Conservation (phyloP, 2,329 filamentous ascomycete species). For the Epichloe sp. region DNA sequence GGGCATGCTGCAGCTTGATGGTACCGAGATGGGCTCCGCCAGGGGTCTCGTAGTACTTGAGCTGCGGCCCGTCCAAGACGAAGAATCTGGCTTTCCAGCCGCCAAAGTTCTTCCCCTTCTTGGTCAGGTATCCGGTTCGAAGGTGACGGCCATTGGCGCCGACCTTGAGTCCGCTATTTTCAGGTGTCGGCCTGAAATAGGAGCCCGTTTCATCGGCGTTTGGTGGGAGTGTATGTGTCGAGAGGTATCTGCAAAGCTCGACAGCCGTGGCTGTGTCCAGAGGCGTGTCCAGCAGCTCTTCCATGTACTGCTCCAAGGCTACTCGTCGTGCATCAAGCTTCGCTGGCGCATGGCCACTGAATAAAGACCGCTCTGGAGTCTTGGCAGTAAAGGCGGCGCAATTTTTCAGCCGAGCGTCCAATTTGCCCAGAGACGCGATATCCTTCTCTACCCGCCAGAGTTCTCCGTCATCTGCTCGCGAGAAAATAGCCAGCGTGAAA, state of each 20-base stretch:
- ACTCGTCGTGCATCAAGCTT: constrained; percentile 78
- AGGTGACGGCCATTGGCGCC: constrained; percentile 54
- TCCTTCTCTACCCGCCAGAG: constrained; percentile 95
- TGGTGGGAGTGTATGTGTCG: constrained; percentile 47
- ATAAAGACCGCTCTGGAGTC: constrained; percentile 74
- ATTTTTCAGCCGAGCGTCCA: constrained; percentile 72
- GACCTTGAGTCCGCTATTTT: constrained; percentile 22
- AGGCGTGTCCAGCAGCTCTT: constrained; percentile 68
- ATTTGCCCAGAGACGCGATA: constrained; percentile 60
- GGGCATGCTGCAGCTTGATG: constrained; percentile 80
- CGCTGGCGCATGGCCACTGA: constrained; percentile 84
- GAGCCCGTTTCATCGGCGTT: constrained; percentile 41
- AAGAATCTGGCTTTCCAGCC: constrained; percentile 84
- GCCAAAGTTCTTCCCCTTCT: constrained; percentile 95
- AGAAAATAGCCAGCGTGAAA: constrained; percentile 78
- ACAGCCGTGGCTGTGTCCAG: constrained; percentile 66
- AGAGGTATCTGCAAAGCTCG: constrained; percentile 79
- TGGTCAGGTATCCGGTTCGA: constrained; percentile 86
- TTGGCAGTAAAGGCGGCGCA: constrained; percentile 58
- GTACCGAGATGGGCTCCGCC: constrained; percentile 84
- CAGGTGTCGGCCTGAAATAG: constrained; percentile 11
- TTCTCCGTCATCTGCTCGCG: constrained; percentile 61
- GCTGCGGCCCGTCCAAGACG: constrained; percentile 39
- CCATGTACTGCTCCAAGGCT: constrained; percentile 75
- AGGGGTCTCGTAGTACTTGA: constrained; percentile 91